phyloP scores from a whole-genome alignment of 2,329 filamentous ascomycete genomes.

The Ophiostoma australiae region DNA sequence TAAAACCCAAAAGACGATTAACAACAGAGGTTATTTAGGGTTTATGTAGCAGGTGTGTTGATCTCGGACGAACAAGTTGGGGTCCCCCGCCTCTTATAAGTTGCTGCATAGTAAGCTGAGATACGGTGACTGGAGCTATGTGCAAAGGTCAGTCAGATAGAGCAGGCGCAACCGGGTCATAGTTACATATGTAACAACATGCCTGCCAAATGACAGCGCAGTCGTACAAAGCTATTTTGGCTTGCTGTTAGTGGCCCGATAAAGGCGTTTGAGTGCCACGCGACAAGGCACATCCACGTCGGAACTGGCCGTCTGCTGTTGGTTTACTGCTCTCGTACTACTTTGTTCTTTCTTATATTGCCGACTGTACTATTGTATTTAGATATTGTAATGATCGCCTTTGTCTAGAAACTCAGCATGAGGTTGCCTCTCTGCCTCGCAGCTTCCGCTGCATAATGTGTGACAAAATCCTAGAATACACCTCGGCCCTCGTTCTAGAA shows the following conservation, averaged over 20 bases:
- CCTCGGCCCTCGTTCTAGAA: neutral
- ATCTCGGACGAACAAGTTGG: neutral
- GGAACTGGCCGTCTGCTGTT: neutral
- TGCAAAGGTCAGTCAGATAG: neutral
- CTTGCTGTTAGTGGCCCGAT: conserved; percentile 6
- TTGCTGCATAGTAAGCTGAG: neutral
- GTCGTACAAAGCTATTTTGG: neutral
- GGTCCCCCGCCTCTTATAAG: conserved; percentile 2
- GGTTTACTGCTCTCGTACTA: neutral
- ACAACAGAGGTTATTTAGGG: neutral
- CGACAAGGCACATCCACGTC: neutral
- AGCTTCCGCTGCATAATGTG: neutral
- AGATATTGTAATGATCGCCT: too few species aligned
- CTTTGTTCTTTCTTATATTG: neutral
- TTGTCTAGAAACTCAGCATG: neutral
- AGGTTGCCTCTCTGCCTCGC: neutral
- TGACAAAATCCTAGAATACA: neutral
- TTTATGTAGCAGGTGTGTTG: neutral
- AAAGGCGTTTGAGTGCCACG: neutral
- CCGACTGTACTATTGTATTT: neutral
- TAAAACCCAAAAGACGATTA: neutral
- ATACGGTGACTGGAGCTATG: neutral
- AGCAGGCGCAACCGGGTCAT: neutral
- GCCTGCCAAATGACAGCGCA: neutral
- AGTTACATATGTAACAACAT: neutral